phyloP scores from a whole-genome alignment of 176 grass and related monocot species.

The Cenchrus americanus region DNA sequence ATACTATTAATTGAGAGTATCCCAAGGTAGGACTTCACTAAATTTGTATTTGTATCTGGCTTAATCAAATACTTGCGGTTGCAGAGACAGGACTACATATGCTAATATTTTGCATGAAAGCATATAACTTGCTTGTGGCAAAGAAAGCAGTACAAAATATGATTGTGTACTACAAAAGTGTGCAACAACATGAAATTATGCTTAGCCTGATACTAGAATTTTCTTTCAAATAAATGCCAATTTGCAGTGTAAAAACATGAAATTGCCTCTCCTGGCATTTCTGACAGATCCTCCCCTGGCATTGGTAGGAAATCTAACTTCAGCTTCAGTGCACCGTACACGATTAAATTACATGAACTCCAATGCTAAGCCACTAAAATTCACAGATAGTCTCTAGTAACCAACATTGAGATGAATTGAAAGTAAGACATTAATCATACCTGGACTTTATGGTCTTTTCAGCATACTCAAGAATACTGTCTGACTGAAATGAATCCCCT shows the following conservation, averaged over 20 bases:
- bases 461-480: constrained; percentile 74
- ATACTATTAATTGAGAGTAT: not conserved
- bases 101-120: constrained; percentile 9
- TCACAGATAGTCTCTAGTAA: not conserved
- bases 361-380: not conserved
- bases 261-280: not conserved
- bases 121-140: constrained; percentile 6
- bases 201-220: constrained; percentile 3
- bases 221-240: constrained; percentile 9
- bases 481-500: constrained; percentile 66
- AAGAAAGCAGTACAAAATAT: constrained; percentile 20
- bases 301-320: not conserved
- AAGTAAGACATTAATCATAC: constrained; percentile 49
- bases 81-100: not conserved
- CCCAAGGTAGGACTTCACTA: not conserved
- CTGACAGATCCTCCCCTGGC: not conserved
- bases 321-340: constrained; percentile 9
- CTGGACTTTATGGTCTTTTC: constrained; percentile 88
- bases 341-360: not conserved
- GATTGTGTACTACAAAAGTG: not conserved
- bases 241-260: constrained; percentile 1
- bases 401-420: not conserved
- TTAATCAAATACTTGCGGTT: constrained; percentile 15
- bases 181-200: not conserved
- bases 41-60: not conserved